A percentile compares a stretch with the other conserved stretches of the same genome.
These are phyloP conservation scores for Neospora caninum DNA, from an alignment of 169 alveolate species.

Conservation along the genomic window DNA sequence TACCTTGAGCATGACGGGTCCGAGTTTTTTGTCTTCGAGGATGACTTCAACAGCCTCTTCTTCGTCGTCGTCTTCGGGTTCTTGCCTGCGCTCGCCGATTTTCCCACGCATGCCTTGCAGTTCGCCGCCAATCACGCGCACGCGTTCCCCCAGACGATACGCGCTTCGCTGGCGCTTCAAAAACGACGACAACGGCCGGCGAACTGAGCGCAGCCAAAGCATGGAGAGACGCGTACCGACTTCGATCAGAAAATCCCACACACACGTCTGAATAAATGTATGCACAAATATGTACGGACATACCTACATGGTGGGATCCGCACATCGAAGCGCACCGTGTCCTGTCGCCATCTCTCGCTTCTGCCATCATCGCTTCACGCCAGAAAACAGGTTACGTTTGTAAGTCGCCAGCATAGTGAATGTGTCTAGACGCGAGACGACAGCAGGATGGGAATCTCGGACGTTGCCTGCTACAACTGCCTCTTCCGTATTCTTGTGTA, in stretches of 20 bases:
- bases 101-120: conserved; percentile 41
- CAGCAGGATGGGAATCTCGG: too few species aligned
- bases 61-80: conserved; percentile 16
- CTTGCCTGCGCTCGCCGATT: conserved; percentile 26
- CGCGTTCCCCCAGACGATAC: conserved; percentile 41
- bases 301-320: neutral
- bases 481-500: too few species aligned
- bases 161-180: conserved; percentile 44
- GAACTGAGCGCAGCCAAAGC: conserved; percentile 16
- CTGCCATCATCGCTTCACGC: too few species aligned
- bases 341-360: too few species aligned
- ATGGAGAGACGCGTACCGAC: neutral
- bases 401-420: too few species aligned
- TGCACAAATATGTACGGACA: neutral
- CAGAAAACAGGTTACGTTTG: too few species aligned
- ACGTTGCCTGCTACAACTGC: too few species aligned
- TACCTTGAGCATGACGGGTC: conserved; percentile 37
- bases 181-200: neutral
- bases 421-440: too few species aligned
- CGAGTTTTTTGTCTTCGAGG: conserved; percentile 17
- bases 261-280: neutral
- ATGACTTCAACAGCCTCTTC: conserved; percentile 11
- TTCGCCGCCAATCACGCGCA: conserved; percentile 21
- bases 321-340: too few species aligned
- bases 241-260: too few species aligned